Evolutionary conservation across 108 stramenopile genomes (phyloP), one percentile per base, ranked within the genome.

Genomic region (Craspedostauros australis): DNA sequence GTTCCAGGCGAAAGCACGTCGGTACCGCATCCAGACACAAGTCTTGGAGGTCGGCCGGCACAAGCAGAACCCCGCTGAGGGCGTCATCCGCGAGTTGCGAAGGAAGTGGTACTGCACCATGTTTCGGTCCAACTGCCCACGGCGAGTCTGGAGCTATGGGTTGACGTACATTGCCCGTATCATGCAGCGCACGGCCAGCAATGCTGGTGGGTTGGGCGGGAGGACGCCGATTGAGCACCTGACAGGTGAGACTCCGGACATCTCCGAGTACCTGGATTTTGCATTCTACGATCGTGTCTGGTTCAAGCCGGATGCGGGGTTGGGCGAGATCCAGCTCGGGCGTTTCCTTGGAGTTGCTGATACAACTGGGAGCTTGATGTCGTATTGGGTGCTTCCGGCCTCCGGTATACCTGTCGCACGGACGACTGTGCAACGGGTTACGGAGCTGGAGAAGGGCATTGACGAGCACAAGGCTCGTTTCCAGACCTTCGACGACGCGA

Each of bases 201-300:
- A 27, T 1, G 24, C 2, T 16, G 27, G 36, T 7, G 39, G 16
- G 1, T 3, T 42, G 7, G 22, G 24, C 5, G 51, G 50, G 0
- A 8, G 45, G 2, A 61, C 60, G 9, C 42, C 39, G 9, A 50
- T 41, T 29, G 42, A 70, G 29, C 28, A n/a, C 3, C 16, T 66
- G 8, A 60, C 59, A 0, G 75, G 75, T 0, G 66, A 64, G 3
- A 70, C 71, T 0, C 52, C 57, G 0, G 75, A 71, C 51, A 68
- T 76, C 1, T 58, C 66, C 2, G 66, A 76, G 29, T 60, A 40
- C 22, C 27, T 68, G 1, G 71, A 77, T 24, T 77, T 77, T 37
- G 57, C 22, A 0, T 77, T 63, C 29, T 77, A 63, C 39, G 66
- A 71, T 30, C 27, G 28, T 5, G 65, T 60, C 0, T 70, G 74